phyloP scores from a whole-genome alignment of 768 basidiomycete genomes.

The Suillus americanus region DNA sequence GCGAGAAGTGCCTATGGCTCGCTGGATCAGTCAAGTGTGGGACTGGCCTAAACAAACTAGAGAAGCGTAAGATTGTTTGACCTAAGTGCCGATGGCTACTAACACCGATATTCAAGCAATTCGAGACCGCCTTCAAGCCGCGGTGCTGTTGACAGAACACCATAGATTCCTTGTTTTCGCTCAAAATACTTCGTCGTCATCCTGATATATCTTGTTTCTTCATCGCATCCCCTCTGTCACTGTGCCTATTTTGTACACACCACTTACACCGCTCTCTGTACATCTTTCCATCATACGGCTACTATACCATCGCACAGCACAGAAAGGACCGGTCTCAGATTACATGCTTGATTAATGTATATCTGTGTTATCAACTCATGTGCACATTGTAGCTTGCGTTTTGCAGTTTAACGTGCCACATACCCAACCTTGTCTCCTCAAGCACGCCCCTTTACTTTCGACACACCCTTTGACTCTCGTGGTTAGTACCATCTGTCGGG shows the following conservation, averaged over 20 bases:
- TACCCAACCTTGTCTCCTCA: not conserved
- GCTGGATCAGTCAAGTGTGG: slow-evolving; percentile 87
- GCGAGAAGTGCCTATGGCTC: slow-evolving; percentile 84
- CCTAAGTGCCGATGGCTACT: not conserved
- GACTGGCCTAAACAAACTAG: slow-evolving; percentile 56
- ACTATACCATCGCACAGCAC: slow-evolving; percentile 7
- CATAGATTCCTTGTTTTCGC: slow-evolving; percentile 2
- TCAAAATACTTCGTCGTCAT: not conserved
- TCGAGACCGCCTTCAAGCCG: slow-evolving; percentile 6
- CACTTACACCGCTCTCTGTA: slow-evolving; percentile 1
- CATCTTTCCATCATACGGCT: slow-evolving; percentile 5
- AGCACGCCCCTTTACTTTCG: not conserved
- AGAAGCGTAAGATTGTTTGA: slow-evolving; percentile 18
- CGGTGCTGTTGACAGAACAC: slow-evolving; percentile 3
- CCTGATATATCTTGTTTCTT: slow-evolving; percentile 5
- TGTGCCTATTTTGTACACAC: slow-evolving; percentile 1
- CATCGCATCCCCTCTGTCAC: not conserved
- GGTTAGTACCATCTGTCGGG: not conserved
- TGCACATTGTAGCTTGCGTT: not conserved
- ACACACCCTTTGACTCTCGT: no score
- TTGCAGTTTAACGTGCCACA: not conserved
- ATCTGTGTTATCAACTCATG: not conserved
- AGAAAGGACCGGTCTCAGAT: slow-evolving; percentile 4
- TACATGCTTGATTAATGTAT: slow-evolving; percentile 5
- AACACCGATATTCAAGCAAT: not conserved